phyloP scores from a whole-genome alignment of 1,139 yeast species.

The Blastobotrys petasosporus region DNA sequence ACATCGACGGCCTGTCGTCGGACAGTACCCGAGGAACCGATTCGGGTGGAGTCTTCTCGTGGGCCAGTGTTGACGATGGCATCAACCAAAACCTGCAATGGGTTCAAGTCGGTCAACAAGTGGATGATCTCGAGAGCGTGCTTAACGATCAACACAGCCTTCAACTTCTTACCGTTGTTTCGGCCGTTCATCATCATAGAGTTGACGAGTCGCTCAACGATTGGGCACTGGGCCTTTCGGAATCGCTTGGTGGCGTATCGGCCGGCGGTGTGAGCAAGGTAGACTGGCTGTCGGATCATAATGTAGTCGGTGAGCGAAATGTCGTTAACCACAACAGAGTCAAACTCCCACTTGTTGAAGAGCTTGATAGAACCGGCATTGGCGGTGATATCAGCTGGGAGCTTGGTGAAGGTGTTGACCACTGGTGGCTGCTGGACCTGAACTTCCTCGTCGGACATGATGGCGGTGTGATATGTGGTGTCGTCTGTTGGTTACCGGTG shows the following conservation, averaged over 20 bases:
- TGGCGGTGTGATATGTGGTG: conserved; percentile 11
- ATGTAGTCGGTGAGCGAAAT: conserved; percentile 97
- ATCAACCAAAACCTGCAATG: conserved; percentile 98
- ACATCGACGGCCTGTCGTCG: conserved; percentile 99
- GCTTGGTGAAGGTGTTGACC: conserved; percentile 51
- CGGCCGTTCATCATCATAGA: conserved; percentile 99
- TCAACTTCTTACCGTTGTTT: conserved; percentile 99
- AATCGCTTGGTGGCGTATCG: conserved; percentile 99
- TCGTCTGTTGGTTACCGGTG: background rate
- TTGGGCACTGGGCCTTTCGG: conserved; percentile 99
- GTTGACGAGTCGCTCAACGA: conserved; percentile 99
- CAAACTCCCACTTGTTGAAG: conserved; percentile 99
- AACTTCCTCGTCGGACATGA: conserved; percentile 28
- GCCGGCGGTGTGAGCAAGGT: conserved; percentile 99
- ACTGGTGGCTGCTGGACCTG: conserved; percentile 22
- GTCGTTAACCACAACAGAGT: conserved; percentile 96
- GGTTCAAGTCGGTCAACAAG: conserved; percentile 99
- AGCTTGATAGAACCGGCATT: conserved; percentile 95
- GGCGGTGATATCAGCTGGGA: conserved; percentile 87
- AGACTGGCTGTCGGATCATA: conserved; percentile 96
- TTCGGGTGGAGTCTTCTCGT: conserved; percentile 99
- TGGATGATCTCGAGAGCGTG: conserved; percentile 97
- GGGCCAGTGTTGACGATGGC: conserved; percentile 99
- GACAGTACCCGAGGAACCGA: conserved; percentile 99
- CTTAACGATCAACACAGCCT: conserved; percentile 99